A percentile compares a stretch with the other conserved stretches of the same genome.
Conservation (phyloP, 768 basidiomycete genomes). For the Serendipita sp. region DNA sequence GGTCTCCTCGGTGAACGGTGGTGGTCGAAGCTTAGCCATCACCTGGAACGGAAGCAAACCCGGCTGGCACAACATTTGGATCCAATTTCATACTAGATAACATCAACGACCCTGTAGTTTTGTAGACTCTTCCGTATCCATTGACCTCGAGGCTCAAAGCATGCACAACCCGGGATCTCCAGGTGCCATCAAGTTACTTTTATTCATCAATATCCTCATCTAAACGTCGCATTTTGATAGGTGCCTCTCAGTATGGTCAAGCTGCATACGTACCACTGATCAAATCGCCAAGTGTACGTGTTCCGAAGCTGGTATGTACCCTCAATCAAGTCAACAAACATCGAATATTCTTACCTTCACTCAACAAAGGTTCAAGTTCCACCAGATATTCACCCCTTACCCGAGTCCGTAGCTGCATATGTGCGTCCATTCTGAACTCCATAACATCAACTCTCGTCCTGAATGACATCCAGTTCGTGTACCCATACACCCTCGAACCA, state of each 20-base stretch:
- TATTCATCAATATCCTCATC: too few relatives aligned
- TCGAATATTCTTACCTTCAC: conserved; percentile 12
- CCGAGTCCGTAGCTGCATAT: conserved; percentile 78
- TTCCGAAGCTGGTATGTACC: conserved; percentile 56
- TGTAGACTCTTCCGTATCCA: too few relatives aligned
- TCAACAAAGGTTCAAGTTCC: conserved; percentile 59
- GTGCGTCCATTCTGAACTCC: conserved; percentile 28
- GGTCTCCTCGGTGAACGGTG: too few relatives aligned
- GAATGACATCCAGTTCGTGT: conserved; percentile 58
- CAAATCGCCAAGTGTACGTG: conserved; percentile 78
- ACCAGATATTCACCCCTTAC: conserved; percentile 85
- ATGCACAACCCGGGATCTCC: too few relatives aligned
- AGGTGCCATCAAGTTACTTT: too few relatives aligned
- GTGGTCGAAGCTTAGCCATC: too few relatives aligned
- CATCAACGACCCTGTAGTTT: too few relatives aligned
- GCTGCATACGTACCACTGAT: conserved; percentile 70
- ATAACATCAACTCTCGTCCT: conserved; percentile 1
- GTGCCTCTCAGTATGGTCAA: conserved; percentile 54
- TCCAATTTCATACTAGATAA: too few relatives aligned
- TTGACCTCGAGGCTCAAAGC: too few relatives aligned
- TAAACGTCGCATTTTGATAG: too few relatives aligned
- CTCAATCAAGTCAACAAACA: not conserved
- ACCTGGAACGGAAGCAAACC: too few relatives aligned
- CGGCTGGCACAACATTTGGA: too few relatives aligned
- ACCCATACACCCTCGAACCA: conserved; percentile 85